Evolutionary conservation across 805 yeast genomes (phyloP).

Genomic region (Kluyveromyces lactis): DNA sequence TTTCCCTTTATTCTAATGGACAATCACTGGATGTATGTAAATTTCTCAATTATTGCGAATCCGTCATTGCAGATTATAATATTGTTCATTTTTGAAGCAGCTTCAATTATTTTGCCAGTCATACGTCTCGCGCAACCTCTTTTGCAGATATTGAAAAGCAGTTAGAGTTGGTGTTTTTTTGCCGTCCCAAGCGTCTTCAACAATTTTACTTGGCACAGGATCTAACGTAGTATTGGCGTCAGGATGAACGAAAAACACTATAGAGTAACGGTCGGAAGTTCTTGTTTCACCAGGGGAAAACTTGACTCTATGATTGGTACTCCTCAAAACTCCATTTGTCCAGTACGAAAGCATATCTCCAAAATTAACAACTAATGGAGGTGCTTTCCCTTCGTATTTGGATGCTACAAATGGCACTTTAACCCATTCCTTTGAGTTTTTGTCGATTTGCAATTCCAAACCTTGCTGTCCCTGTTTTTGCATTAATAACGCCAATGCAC

Average conservation of each 20-base stretch:
- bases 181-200: slow-evolving; percentile 41
- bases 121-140: slow-evolving; percentile 60
- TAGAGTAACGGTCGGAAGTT: slow-evolving; percentile 63
- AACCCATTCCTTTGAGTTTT: slow-evolving; percentile 43
- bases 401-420: slow-evolving; percentile 55
- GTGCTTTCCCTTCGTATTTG: slow-evolving; percentile 38
- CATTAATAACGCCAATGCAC: slow-evolving; percentile 63
- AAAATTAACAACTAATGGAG: slow-evolving; percentile 73
- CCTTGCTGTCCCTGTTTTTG: slow-evolving; percentile 69
- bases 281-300: slow-evolving; percentile 47
- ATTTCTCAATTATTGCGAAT: no score
- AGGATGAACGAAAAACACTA: slow-evolving; percentile 75
- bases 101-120: background rate
- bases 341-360: slow-evolving; percentile 73
- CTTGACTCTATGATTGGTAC: slow-evolving; percentile 66
- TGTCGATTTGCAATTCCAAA: slow-evolving; percentile 25
- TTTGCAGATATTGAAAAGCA: slow-evolving; percentile 57
- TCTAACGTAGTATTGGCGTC: slow-evolving; percentile 51
- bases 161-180: slow-evolving; percentile 43
- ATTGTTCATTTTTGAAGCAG: background rate
- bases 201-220: slow-evolving; percentile 59
- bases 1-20: no score
- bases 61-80: no score
- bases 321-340: slow-evolving; percentile 69
- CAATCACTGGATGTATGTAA: no score